Conservation (phyloP, 2,329 filamentous ascomycete species). For the Aspergillus novoparasiticus region DNA sequence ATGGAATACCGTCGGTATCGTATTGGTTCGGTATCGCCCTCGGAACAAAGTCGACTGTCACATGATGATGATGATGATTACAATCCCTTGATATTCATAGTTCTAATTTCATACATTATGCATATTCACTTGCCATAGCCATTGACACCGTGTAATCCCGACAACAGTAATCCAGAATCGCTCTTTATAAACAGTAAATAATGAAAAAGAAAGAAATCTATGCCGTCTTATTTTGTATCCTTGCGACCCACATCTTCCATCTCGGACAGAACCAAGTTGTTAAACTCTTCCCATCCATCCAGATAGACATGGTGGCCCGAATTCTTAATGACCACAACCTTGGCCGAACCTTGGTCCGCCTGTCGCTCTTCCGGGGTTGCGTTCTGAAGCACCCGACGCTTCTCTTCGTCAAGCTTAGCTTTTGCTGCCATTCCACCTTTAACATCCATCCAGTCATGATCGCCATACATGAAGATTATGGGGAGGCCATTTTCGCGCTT, state of each 20-base stretch:
- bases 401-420: constrained; percentile 74
- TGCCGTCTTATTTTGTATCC: constrained; percentile 17
- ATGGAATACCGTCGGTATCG: background rate
- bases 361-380: constrained; percentile 68
- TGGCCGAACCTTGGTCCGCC: constrained; percentile 76
- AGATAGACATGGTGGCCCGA: constrained; percentile 74
- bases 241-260: constrained; percentile 61
- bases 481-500: constrained; percentile 70
- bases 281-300: constrained; percentile 71
- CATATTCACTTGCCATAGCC: background rate
- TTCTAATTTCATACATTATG: background rate
- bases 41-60: background rate
- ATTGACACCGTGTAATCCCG: background rate
- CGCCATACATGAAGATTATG: constrained; percentile 92
- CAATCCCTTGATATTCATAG: background rate
- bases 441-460: constrained; percentile 99
- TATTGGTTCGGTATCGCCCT: background rate
- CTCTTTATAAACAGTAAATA: background rate
- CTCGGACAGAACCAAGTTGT: constrained; percentile 64
- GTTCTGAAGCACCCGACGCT: constrained; percentile 59
- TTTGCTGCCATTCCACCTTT: constrained; percentile 78
- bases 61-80: background rate
- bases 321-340: constrained; percentile 74
- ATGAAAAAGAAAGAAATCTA: background rate
- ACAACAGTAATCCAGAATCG: background rate